Evolutionary conservation across 108 stramenopile genomes (phyloP).

Genomic region (Conticribra guillardii): DNA sequence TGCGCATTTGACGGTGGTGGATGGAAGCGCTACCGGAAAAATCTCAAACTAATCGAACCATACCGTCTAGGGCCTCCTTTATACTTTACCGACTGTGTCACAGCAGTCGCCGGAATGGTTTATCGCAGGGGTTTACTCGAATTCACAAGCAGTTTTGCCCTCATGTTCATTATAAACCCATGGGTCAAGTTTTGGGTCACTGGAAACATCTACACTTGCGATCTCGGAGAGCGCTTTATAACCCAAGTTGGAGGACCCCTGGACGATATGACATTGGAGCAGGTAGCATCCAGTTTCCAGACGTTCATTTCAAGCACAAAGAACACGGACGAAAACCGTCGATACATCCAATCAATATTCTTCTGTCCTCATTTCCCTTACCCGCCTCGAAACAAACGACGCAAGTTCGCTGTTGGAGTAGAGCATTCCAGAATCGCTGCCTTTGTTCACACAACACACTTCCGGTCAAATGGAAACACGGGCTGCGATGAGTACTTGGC

Average conservation of each 20-base stretch:
- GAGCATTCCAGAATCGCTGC: slow-evolving; percentile 20
- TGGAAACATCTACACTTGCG: slow-evolving; percentile 6
- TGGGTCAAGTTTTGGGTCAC: slow-evolving; percentile 29
- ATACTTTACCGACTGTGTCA: slow-evolving; percentile 14
- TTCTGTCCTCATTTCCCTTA: slow-evolving; percentile 28
- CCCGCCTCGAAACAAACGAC: neutral
- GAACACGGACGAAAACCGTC: slow-evolving; percentile 2
- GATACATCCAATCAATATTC: slow-evolving; percentile 4
- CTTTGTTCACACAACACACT: slow-evolving; percentile 24
- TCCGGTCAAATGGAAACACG: slow-evolving; percentile 2
- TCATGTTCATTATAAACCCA: slow-evolving; percentile 28
- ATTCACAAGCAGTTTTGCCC: slow-evolving; percentile 22
- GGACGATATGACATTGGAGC: neutral
- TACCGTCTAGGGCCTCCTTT: slow-evolving; percentile 7
- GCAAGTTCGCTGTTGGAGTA: slow-evolving; percentile 12
- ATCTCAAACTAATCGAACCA: slow-evolving; percentile 11
- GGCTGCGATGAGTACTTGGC: neutral
- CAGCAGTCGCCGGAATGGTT: slow-evolving; percentile 20
- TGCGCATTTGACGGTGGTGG: neutral
- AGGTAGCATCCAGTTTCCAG: slow-evolving; percentile 6
- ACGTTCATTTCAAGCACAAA: slow-evolving; percentile 22
- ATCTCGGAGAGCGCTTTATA: slow-evolving; percentile 11
- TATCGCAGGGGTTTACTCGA: slow-evolving; percentile 17
- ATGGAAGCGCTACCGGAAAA: slow-evolving; percentile 3
- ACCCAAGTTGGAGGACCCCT: slow-evolving; percentile 11